Evolutionary conservation across 306 rosid species (phyloP).

Genomic region (Sesbania bispinosa): DNA sequence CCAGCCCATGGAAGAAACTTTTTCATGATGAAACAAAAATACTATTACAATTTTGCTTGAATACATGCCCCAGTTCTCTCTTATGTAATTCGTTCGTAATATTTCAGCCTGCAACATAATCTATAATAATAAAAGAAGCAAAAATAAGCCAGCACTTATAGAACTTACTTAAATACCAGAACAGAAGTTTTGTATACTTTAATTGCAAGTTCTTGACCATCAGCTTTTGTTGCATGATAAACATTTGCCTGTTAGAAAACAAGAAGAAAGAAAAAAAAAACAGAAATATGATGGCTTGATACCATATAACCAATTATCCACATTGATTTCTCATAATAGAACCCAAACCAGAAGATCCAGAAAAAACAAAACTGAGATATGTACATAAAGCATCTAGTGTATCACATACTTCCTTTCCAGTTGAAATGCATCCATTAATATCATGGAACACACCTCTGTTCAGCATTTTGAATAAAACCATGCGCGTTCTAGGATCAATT

Average conservation of each 20-base stretch:
- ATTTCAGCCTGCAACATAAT: background rate
- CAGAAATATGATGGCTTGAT: background rate
- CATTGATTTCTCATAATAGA: too few species aligned
- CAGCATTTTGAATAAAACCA: constrained; percentile 86
- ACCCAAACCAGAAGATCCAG: too few species aligned
- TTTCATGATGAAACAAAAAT: background rate
- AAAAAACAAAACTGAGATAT: too few species aligned
- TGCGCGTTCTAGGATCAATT: constrained; percentile 93
- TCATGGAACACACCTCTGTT: constrained; percentile 81
- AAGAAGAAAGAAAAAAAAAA: constrained; percentile 5
- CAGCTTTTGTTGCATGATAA: constrained; percentile 83
- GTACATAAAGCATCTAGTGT: background rate
- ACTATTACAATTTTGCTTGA: background rate
- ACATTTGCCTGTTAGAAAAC: constrained; percentile 74
- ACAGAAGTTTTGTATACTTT: constrained; percentile 89
- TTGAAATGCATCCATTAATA: constrained; percentile 92
- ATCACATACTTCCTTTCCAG: constrained; percentile 82
- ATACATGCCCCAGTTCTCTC: background rate
- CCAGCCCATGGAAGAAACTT: background rate
- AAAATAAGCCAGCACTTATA: constrained; percentile 12
- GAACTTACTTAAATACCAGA: constrained; percentile 78
- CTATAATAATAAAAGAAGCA: background rate
- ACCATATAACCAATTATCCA: too few species aligned
- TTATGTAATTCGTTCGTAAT: background rate
- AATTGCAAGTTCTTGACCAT: constrained; percentile 80